Conservation (phyloP, 2,329 filamentous ascomycete species). For the Daldinia sp. region DNA sequence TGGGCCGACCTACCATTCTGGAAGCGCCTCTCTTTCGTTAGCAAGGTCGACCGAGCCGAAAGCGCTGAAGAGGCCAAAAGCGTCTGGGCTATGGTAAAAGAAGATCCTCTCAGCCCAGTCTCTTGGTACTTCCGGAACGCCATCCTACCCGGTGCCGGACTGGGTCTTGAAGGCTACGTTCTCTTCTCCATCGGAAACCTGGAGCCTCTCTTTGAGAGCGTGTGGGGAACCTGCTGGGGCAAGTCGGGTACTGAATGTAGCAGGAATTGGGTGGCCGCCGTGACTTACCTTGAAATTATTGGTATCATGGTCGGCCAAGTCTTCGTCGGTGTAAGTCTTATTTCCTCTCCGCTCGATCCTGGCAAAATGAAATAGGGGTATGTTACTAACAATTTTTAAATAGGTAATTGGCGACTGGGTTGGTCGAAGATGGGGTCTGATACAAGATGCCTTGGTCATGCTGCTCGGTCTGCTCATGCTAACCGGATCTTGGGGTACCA, state of each 20-base stretch:
- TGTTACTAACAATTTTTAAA: conserved; percentile 32
- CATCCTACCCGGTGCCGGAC: conserved; percentile 90
- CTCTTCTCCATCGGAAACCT: conserved; percentile 97
- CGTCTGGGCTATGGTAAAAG: conserved; percentile 85
- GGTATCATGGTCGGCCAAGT: conserved; percentile 97
- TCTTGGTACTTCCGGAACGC: conserved; percentile 90
- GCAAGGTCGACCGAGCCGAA: conserved; percentile 77
- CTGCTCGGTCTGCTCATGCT: conserved; percentile 92
- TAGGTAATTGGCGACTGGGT: conserved; percentile 76
- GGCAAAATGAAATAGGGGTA: conserved; percentile 5
- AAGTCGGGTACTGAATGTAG: conserved; percentile 72
- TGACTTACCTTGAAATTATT: conserved; percentile 92
- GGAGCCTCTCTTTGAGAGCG: conserved; percentile 80
- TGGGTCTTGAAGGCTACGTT: conserved; percentile 94
- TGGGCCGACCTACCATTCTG: conserved; percentile 87
- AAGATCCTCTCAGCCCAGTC: conserved; percentile 86
- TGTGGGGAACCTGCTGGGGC: conserved; percentile 85
- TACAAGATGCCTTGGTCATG: conserved; percentile 96
- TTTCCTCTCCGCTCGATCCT: background rate
- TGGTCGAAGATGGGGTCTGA: conserved; percentile 93
- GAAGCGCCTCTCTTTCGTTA: conserved; percentile 81
- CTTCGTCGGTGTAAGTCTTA: conserved; percentile 76
- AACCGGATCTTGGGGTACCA: conserved; percentile 88
- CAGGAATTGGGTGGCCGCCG: conserved; percentile 82
- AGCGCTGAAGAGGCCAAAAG: conserved; percentile 72